Evolutionary conservation across 225 moss, liverwort and hornwort genomes (phyloP).

Genomic region (Bryum argenteum): DNA sequence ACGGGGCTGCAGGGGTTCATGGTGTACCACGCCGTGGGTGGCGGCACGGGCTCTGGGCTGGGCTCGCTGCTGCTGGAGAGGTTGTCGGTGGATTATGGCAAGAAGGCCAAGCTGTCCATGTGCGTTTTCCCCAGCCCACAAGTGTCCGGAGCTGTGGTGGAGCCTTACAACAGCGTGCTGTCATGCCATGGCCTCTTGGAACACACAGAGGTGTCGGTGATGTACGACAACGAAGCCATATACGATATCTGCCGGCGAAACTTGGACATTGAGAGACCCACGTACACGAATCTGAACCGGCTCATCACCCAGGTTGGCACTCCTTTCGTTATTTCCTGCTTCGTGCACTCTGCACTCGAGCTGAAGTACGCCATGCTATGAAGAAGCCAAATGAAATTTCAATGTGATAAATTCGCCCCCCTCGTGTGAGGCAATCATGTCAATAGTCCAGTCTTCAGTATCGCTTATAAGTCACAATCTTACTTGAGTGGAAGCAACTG

Average conservation of each 20-base stretch:
- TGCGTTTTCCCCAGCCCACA: constrained; percentile 35
- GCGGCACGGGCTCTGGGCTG: constrained; percentile 30
- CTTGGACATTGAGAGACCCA: constrained; percentile 66
- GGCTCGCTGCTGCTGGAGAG: constrained; percentile 38
- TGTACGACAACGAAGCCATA: constrained; percentile 79
- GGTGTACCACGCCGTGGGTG: constrained; percentile 30
- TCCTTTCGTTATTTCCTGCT: background rate
- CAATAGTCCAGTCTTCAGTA: too few species aligned
- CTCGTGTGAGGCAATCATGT: too few species aligned
- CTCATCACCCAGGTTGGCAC: constrained; percentile 36
- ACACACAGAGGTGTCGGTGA: constrained; percentile 73
- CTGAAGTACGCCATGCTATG: too few species aligned
- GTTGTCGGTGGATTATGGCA: constrained; percentile 35
- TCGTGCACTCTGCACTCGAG: too few species aligned
- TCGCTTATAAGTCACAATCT: too few species aligned
- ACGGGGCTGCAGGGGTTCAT: constrained; percentile 40
- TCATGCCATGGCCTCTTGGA: constrained; percentile 47
- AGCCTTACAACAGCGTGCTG: constrained; percentile 40
- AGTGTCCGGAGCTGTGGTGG: constrained; percentile 21
- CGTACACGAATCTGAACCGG: constrained; percentile 62
- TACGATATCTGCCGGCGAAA: constrained; percentile 69
- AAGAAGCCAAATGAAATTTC: too few species aligned
- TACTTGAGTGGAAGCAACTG: too few species aligned
- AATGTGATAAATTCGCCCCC: too few species aligned
- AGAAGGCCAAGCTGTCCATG: constrained; percentile 40